Base-by-base conservation (phyloP, 2,329 filamentous ascomycete genomes). In the Alternaria sp. region DNA sequence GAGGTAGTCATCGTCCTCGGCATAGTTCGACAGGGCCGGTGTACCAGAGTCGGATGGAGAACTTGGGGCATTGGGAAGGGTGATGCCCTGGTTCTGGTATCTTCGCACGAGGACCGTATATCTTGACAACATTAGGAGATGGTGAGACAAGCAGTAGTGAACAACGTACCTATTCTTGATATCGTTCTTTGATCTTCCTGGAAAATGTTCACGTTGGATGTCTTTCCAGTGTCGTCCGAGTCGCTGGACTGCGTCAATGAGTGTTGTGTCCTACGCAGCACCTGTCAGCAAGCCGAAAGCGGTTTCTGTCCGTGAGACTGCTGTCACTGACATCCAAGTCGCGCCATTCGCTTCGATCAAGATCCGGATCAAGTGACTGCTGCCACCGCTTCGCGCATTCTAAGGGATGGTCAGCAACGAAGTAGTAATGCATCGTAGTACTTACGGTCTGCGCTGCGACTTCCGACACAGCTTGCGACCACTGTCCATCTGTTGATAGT, bases 311-410 rank as follows among this genome's bases (percentile, higher is more conserved):
- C n/a, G 20, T 11, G 30, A 53, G 12, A 28, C 51, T 61, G 60
- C 20, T 49, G 9, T 41, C 12, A 61, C 71, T 67, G 60, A 77
- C 79, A 60, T 82, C 79, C n/a, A 68, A 57, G 9, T 77, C 74
- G 10, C 69, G 72, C 79, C 80, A 82, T 60, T 80, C 77, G 50
- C 76, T 80, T 33, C 76, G 79, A 60, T 81, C 75, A 54, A 84
- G 70, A 20, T 77, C 74, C 4, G 82, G 82, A 63, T 83, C 80
- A 2, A 84, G 77, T 9, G 78, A 81, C 26, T 82, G 81, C 47
- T 82, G 80, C 82, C 82, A 84, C 46, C 82, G 74, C 65, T 84
- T 84, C n/a, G 82, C 80, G 64, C 82, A 84, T 71, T 84, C 82
- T 83, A 37, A n/a, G 65, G 7, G 11, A 11, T 20, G 14, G 44